Evolutionary conservation across 345 rosid species (phyloP), one percentile per base, ranked within the genome.

Genomic region (Limnanthes douglasii): DNA sequence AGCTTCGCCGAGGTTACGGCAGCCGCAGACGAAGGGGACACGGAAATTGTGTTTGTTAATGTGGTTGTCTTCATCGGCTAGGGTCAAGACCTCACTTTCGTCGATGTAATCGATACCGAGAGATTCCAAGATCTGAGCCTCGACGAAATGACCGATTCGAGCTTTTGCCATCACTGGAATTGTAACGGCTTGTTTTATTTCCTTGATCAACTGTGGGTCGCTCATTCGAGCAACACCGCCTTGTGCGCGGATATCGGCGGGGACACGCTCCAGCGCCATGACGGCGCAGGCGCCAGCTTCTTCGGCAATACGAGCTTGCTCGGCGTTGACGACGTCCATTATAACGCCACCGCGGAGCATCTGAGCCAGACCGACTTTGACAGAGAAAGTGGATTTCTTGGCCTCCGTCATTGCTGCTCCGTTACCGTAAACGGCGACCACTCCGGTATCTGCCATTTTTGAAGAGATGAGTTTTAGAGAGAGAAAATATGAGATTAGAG

Each of bases 111-210:
- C 96, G 43, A 85, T 43, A 2, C 96, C 93, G 1, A 85, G 67
- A 1, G 76, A 73, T 57, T 73, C 88, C 3, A 77, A 72, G 57
- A 78, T 75, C 33, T 74, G 80, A 11, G 92, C 84, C 44, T 74
- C 92, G 1, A 74, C 85, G 60, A 78, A 74, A 53, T 78, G 92
- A 3, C 85, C 85, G 13, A 78, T 75, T 27, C 92, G 65, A 2
- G 92, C 84, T 48, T 75, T 78, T 20, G 85, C 85, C 85, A 74
- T 75, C 15, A 74, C 85, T n/a, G 85, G 92, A 47, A 78, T 78
- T 24, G 92, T 74, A 26, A 74, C 85, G 27, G 81, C 55, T 16
- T 68, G 79, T 40, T 78, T 73, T 45, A 78, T 78, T 19, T 78
- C 90, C 40, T 74, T 78, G 21, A 78, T 71, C 28, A 78, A 65